Conservation (phyloP, 176 grass and related monocot species). For the Bothriochloa decipiens region DNA sequence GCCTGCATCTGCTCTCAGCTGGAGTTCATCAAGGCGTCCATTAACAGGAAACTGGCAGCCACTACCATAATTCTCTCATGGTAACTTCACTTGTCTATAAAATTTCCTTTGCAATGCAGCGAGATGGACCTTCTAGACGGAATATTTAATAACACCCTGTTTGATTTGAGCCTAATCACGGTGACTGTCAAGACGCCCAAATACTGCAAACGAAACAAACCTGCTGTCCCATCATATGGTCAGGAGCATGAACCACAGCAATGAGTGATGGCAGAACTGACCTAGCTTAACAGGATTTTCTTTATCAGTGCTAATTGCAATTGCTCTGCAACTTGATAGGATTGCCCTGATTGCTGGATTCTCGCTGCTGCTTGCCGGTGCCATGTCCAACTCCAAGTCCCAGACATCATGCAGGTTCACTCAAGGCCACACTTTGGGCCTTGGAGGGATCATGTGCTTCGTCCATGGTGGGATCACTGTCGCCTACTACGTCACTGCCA, state of each 20-base stretch:
- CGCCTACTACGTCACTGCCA: constrained; percentile 77
- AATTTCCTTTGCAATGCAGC: not conserved
- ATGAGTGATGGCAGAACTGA: too few relatives aligned
- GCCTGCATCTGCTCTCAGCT: constrained; percentile 79
- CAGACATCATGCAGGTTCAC: constrained; percentile 60
- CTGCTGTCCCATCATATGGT: not conserved
- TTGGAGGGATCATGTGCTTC: constrained; percentile 87
- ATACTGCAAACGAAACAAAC: not conserved
- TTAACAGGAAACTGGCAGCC: constrained; percentile 77
- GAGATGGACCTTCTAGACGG: not conserved
- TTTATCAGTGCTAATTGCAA: not conserved
- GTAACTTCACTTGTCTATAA: constrained; percentile 42
- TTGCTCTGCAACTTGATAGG: constrained; percentile 40
- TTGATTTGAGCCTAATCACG: constrained; percentile 1
- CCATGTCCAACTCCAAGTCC: constrained; percentile 72
- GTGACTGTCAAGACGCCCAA: not conserved
- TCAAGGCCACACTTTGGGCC: constrained; percentile 69
- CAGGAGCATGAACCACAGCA: too few relatives aligned
- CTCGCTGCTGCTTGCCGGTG: constrained; percentile 71
- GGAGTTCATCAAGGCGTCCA: constrained; percentile 71
- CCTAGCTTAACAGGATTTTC: not conserved
- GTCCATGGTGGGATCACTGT: constrained; percentile 68
- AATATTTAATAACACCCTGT: not conserved
- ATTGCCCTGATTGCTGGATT: constrained; percentile 73
- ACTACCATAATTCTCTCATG: constrained; percentile 74